Conservation (phyloP, 2,329 filamentous ascomycete genomes). For the Zymoseptoria passerinii region DNA sequence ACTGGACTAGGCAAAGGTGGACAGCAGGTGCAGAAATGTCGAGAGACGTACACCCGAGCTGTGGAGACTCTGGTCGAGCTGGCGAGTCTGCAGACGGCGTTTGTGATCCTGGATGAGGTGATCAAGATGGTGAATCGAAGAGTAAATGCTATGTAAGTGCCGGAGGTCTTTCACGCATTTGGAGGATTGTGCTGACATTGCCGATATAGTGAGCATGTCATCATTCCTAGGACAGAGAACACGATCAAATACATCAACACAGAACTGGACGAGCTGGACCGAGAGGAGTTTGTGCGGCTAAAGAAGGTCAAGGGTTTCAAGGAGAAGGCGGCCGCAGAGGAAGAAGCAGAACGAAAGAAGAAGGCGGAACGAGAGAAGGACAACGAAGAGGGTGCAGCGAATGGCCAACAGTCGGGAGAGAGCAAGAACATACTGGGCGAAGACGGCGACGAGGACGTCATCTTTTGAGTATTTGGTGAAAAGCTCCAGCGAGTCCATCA, state of each 20-base stretch:
- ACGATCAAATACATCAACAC: slow-evolving; percentile 99
- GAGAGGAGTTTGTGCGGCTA: slow-evolving; percentile 94
- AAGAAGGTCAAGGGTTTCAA: slow-evolving; percentile 83
- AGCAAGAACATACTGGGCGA: slow-evolving; percentile 30
- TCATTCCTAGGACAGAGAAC: slow-evolving; percentile 95
- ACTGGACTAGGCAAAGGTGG: slow-evolving; percentile 94
- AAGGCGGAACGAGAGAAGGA: slow-evolving; percentile 18
- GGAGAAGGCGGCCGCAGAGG: slow-evolving; percentile 42
- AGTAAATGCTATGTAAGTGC: slow-evolving; percentile 83
- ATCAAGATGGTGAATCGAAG: slow-evolving; percentile 98
- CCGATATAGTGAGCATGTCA: slow-evolving; percentile 68
- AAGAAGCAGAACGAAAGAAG: slow-evolving; percentile 26
- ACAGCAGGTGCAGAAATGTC: slow-evolving; percentile 88
- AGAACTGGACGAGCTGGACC: slow-evolving; percentile 90
- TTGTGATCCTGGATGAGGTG: slow-evolving; percentile 95
- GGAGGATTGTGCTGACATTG: slow-evolving; percentile 15
- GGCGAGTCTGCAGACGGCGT: slow-evolving; percentile 92
- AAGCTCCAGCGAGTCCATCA: too few species aligned
- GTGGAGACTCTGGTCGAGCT: slow-evolving; percentile 94
- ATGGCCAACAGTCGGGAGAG: slow-evolving; percentile 11
- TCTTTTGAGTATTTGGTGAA: slow-evolving; percentile 9
- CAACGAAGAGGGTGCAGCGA: slow-evolving; percentile 15
- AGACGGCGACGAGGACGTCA: slow-evolving; percentile 26
- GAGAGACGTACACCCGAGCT: slow-evolving; percentile 91
- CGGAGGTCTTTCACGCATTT: not conserved